Percentiles rank a stretch among this genome's conserved stretches.
These are phyloP conservation scores for Zymoseptoria ardabiliae DNA, from an alignment of 2,329 filamentous ascomycete species.

Conservation along the genomic window DNA sequence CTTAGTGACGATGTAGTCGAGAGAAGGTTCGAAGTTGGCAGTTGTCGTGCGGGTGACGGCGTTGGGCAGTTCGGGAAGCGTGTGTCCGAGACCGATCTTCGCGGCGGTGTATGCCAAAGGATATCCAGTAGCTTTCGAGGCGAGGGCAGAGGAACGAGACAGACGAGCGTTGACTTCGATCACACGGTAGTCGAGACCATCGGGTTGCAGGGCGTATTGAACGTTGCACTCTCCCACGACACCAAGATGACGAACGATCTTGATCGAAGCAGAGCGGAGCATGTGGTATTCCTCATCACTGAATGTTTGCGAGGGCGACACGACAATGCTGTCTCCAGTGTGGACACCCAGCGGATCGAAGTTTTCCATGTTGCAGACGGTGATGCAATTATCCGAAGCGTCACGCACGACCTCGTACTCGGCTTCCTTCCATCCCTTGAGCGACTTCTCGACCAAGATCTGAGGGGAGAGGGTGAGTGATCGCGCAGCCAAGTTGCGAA, in stretches of 20 bases:
- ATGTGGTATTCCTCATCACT: conserved; percentile 99
- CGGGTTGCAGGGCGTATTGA: conserved; percentile 92
- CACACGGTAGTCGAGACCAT: conserved; percentile 94
- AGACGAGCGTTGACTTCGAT: conserved; percentile 99
- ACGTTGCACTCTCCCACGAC: conserved; percentile 99
- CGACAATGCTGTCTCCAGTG: conserved; percentile 97
- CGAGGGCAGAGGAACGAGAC: conserved; percentile 90
- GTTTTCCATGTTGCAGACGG: conserved; percentile 98
- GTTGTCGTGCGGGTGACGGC: conserved; percentile 98
- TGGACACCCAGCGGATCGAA: conserved; percentile 97
- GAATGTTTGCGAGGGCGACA: conserved; percentile 91
- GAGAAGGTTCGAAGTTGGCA: conserved; percentile 93
- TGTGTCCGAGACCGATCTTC: conserved; percentile 96
- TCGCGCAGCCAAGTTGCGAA: conserved; percentile 84
- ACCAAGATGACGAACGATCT: conserved; percentile 93
- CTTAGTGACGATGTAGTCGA: conserved; percentile 98
- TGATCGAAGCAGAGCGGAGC: conserved; percentile 94
- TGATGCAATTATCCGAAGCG: conserved; percentile 97
- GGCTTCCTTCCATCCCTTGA: conserved; percentile 99
- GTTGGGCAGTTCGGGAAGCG: conserved; percentile 89
- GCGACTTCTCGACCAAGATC: conserved; percentile 94
- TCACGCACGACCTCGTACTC: conserved; percentile 98
- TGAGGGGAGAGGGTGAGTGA: conserved; percentile 91
- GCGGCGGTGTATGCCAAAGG: conserved; percentile 94
- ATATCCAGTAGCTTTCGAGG: conserved; percentile 96